phyloP scores from a whole-genome alignment of 306 rosid genomes.

The Dryas drummondii region DNA sequence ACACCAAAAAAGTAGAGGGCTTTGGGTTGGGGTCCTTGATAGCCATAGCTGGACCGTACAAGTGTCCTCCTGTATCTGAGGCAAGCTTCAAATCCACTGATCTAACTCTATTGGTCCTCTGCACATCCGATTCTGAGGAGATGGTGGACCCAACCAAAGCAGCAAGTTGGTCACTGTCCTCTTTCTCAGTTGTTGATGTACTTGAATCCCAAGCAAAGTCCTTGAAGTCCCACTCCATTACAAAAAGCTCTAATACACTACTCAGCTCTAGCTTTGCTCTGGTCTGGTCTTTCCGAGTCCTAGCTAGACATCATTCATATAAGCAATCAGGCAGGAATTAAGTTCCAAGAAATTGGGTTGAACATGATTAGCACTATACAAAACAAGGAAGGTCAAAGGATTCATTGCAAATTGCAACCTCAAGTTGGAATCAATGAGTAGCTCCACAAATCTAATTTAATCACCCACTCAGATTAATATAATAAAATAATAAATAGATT shows the following conservation, averaged over 20 bases:
- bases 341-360: slow-evolving; percentile 43
- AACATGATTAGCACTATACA: slow-evolving; percentile 19
- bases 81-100: slow-evolving; percentile 17
- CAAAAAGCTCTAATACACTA: too few relatives aligned
- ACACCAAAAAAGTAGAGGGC: background rate
- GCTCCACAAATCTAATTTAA: slow-evolving; percentile 21
- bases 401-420: slow-evolving; percentile 12
- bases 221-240: slow-evolving; percentile 86
- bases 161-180: slow-evolving; percentile 21
- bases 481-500: background rate
- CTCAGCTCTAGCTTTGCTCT: too few relatives aligned
- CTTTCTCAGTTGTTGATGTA: background rate
- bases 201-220: slow-evolving; percentile 55
- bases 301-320: too few relatives aligned
- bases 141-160: slow-evolving; percentile 26
- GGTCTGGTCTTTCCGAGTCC: too few relatives aligned
- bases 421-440: slow-evolving; percentile 33
- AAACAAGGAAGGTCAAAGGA: slow-evolving; percentile 29
- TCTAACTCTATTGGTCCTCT: slow-evolving; percentile 25
- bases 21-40: background rate
- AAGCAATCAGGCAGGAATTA: background rate
- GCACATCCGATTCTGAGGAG: background rate
- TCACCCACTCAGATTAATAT: background rate
- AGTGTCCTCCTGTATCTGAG: background rate
- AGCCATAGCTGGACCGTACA: too few relatives aligned